Conservation (phyloP, 1,284 basidiomycete genomes). For the Puccinia horiana region DNA sequence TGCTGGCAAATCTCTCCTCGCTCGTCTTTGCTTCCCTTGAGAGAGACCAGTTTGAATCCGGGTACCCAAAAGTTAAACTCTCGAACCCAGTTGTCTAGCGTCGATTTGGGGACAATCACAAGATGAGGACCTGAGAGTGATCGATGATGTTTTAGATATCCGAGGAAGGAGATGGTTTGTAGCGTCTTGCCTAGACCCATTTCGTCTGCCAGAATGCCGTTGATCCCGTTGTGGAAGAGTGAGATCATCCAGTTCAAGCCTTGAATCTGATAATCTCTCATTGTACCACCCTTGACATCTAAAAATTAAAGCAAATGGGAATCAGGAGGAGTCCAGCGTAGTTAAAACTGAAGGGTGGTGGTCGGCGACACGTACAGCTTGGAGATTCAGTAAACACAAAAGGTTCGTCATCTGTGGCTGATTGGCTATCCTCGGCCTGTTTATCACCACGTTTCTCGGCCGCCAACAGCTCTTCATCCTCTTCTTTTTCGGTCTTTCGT, state of each 20-base stretch:
- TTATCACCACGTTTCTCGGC: constrained; percentile 60
- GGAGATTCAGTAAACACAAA: constrained; percentile 91
- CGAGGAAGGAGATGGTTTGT: constrained; percentile 95
- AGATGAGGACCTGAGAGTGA: constrained; percentile 80
- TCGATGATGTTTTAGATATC: constrained; percentile 85
- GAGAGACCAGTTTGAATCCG: constrained; percentile 76
- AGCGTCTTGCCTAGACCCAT: constrained; percentile 94
- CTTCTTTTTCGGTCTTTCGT: constrained; percentile 95
- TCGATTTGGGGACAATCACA: constrained; percentile 95
- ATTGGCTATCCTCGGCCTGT: constrained; percentile 20
- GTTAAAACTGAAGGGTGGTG: not conserved
- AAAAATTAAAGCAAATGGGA: not conserved
- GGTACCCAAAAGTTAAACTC: constrained; percentile 93
- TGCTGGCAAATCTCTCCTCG: constrained; percentile 77
- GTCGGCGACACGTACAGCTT: constrained; percentile 65
- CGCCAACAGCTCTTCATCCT: constrained; percentile 90
- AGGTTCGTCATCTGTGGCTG: constrained; percentile 68
- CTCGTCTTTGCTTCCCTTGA: constrained; percentile 88
- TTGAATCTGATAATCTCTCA: constrained; percentile 93
- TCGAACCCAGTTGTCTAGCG: constrained; percentile 92
- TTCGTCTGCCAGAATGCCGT: constrained; percentile 89
- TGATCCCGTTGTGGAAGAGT: constrained; percentile 86
- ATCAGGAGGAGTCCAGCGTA: not conserved
- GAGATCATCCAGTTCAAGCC: constrained; percentile 97
- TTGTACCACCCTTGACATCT: constrained; percentile 73